Evolutionary conservation across 148 eudicot species (phyloP).

Genomic region (Pouteria glomerata): DNA sequence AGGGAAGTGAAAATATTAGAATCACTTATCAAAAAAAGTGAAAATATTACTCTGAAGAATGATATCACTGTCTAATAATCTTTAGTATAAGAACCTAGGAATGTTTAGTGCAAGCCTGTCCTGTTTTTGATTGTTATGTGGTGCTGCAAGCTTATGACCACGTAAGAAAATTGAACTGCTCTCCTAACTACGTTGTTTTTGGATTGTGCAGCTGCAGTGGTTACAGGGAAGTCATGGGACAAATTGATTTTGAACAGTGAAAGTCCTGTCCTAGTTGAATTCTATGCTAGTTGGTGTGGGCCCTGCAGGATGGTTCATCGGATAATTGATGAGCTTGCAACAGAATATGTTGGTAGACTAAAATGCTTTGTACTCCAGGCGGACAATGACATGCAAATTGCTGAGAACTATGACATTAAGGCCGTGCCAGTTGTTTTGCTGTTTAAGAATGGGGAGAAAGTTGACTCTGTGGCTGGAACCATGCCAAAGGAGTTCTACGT

Average conservation of each 20-base stretch:
- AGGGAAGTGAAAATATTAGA: no score
- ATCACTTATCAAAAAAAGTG: no score
- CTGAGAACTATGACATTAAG: slow-evolving; percentile 68
- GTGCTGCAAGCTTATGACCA: background rate
- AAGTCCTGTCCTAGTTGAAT: slow-evolving; percentile 75
- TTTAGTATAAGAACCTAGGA: no score
- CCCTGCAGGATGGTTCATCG: slow-evolving; percentile 99
- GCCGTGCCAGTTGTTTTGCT: slow-evolving; percentile 94
- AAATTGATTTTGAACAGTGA: slow-evolving; percentile 58
- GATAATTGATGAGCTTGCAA: slow-evolving; percentile 81
- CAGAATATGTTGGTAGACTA: slow-evolving; percentile 59
- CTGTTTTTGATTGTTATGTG: background rate
- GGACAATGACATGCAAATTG: slow-evolving; percentile 49
- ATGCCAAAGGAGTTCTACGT: slow-evolving; percentile 95
- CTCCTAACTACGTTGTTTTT: background rate
- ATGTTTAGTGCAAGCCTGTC: background rate
- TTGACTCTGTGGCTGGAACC: slow-evolving; percentile 61
- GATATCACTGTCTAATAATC: background rate
- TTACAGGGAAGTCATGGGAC: slow-evolving; percentile 78
- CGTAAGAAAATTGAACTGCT: background rate
- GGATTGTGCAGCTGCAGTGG: slow-evolving; percentile 48
- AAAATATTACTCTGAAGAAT: background rate
- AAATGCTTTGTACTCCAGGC: slow-evolving; percentile 63
- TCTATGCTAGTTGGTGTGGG: slow-evolving; percentile 93
- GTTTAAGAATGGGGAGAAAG: slow-evolving; percentile 78